phyloP scores from a whole-genome alignment of 1,139 yeast species.

The Magnusiomyces tetraspermus region DNA sequence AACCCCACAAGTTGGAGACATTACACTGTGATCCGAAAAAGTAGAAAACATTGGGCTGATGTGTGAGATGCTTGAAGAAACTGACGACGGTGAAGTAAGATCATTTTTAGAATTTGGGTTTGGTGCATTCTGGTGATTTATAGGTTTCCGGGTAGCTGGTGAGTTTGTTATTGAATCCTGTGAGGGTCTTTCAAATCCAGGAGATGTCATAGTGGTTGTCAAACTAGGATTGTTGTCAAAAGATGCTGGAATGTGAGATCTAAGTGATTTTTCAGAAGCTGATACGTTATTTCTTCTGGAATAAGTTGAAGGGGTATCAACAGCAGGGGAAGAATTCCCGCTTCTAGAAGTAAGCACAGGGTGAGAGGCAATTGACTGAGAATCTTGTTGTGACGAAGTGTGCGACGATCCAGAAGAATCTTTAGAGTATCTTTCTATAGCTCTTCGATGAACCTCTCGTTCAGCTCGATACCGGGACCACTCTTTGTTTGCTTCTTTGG shows the following conservation, averaged over 20 bases:
- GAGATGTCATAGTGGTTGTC: background rate
- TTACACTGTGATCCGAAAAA: background rate
- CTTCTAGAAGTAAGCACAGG: background rate
- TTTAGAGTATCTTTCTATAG: constrained; percentile 27
- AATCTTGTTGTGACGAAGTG: background rate
- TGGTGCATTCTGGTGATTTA: background rate
- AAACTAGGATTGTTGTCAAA: background rate
- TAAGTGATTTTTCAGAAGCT: background rate
- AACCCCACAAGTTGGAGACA: background rate
- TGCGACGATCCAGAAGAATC: background rate
- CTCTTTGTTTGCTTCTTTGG: constrained; percentile 32
- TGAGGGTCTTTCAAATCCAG: background rate
- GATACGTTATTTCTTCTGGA: background rate
- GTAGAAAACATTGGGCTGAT: background rate
- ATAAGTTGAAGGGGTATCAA: background rate
- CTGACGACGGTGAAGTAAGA: background rate
- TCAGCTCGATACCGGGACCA: constrained; percentile 37
- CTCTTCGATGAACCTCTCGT: constrained; percentile 33
- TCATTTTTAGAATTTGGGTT: no score
- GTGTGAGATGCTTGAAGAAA: background rate
- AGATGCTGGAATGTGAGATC: background rate
- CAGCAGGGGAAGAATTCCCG: background rate
- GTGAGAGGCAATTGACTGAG: background rate
- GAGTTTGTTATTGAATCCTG: no score
- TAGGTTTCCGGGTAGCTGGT: no score